A percentile compares a stretch with the other conserved stretches of the same genome.
phyloP scores from a whole-genome alignment of 345 rosid species.

The Eucalyptus erythrocorys region DNA sequence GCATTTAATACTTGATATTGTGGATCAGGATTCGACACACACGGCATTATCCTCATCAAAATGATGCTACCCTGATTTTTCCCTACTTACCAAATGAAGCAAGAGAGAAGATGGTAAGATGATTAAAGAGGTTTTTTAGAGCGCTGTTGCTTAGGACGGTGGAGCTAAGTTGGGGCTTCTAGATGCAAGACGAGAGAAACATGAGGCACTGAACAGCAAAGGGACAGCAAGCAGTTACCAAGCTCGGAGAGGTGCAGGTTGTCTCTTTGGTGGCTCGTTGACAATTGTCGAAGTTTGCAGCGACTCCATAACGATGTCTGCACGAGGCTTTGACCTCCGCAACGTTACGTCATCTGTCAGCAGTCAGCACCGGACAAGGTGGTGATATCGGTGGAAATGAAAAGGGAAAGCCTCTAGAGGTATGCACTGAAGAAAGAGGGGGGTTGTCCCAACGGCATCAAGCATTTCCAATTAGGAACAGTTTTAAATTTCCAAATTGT shows the following conservation, averaged over 20 bases:
- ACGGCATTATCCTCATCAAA: not conserved
- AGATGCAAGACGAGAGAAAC: not conserved
- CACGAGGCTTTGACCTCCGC: not conserved
- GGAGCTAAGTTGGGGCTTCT: not conserved
- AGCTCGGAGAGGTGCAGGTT: not conserved
- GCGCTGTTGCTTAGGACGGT: not conserved
- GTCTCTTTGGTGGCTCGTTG: not conserved
- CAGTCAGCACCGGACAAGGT: not conserved
- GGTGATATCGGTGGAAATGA: not conserved
- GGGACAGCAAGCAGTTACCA: not conserved
- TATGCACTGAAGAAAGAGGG: not conserved
- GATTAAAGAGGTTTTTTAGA: not conserved
- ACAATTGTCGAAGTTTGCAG: not conserved
- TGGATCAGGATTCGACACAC: not conserved
- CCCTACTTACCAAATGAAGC: not conserved
- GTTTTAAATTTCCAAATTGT: not conserved
- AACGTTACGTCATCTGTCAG: accelerated
- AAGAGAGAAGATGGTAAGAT: not conserved
- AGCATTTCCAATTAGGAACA: not conserved
- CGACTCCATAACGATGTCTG: not conserved
- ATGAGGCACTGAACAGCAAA: not conserved
- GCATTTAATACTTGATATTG: not conserved
- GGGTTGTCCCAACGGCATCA: not conserved
- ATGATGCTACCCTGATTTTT: not conserved
- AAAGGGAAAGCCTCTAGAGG: not conserved